Conservation (phyloP, 2,329 filamentous ascomycete genomes). For the Penicillium sp. region DNA sequence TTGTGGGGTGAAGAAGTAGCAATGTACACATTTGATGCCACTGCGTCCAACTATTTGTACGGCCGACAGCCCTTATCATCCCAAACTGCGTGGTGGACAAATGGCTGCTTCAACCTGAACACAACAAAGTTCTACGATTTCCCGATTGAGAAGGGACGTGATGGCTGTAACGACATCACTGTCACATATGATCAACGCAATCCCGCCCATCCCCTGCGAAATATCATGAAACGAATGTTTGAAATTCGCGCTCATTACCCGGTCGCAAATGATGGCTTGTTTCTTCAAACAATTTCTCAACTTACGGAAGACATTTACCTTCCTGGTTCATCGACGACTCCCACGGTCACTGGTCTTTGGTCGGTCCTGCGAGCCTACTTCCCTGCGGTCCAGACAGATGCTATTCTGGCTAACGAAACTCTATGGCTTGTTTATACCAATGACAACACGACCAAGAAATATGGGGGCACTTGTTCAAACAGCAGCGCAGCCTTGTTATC, state of each 20-base stretch:
- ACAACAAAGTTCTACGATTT: constrained; percentile 60
- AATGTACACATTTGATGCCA: constrained; percentile 65
- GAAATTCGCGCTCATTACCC: constrained; percentile 59
- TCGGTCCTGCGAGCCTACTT: constrained; percentile 57
- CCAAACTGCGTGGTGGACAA: constrained; percentile 62
- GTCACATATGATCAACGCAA: constrained; percentile 64
- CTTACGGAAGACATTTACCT: constrained; percentile 53
- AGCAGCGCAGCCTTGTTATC: constrained; percentile 54
- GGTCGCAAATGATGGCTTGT: constrained; percentile 61
- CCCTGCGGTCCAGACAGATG: constrained; percentile 54
- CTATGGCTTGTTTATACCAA: constrained; percentile 50
- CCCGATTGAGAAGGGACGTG: constrained; percentile 55
- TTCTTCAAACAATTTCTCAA: constrained; percentile 57
- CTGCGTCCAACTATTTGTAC: constrained; percentile 65
- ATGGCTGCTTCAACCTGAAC: constrained; percentile 63
- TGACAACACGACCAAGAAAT: constrained; percentile 51
- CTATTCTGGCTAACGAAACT: constrained; percentile 46
- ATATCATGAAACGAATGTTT: constrained; percentile 63
- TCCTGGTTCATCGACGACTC: constrained; percentile 54
- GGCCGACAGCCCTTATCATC: constrained; percentile 64
- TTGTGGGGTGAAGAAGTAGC: constrained; percentile 68
- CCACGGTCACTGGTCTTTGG: constrained; percentile 62
- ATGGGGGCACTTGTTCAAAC: constrained; percentile 59
- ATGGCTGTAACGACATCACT: constrained; percentile 59
- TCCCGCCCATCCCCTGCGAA: constrained; percentile 61